A percentile compares a stretch with the other conserved stretches of the same genome.
Conservation (phyloP, 306 rosid genomes). For the Quercus dentata region DNA sequence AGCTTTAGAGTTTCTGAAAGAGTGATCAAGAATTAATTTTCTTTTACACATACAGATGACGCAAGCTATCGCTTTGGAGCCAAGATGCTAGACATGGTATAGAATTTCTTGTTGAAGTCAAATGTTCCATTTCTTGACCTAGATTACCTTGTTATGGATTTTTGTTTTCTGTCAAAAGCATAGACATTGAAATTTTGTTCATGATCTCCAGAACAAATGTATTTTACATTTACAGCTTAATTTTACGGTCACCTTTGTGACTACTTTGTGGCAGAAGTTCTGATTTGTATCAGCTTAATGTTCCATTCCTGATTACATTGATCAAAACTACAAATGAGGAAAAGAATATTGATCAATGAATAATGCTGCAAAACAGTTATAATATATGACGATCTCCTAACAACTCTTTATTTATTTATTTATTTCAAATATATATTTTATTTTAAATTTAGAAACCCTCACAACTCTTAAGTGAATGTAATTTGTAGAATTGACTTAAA, state of each 20-base stretch:
- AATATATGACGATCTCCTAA: too few relatives aligned
- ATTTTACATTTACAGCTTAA: background rate
- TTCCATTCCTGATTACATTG: background rate
- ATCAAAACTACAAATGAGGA: background rate
- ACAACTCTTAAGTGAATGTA: too few relatives aligned
- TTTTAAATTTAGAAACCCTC: too few relatives aligned
- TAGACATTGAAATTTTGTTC: background rate
- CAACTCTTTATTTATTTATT: too few relatives aligned
- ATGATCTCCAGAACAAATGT: background rate
- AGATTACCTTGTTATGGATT: background rate
- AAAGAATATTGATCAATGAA: background rate
- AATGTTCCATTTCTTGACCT: background rate
- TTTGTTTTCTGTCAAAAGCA: background rate
- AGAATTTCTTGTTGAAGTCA: background rate
- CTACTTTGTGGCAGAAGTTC: background rate
- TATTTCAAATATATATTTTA: too few relatives aligned
- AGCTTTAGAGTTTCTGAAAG: background rate
- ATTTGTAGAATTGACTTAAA: too few relatives aligned
- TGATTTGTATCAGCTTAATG: background rate
- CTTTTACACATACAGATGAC: background rate
- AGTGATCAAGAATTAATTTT: background rate
- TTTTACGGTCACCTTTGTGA: background rate
- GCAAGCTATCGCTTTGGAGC: background rate
- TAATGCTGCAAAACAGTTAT: background rate
- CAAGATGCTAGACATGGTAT: background rate